Base-by-base conservation (phyloP, 1,139 yeast species). In the Geotrichum australiense region DNA sequence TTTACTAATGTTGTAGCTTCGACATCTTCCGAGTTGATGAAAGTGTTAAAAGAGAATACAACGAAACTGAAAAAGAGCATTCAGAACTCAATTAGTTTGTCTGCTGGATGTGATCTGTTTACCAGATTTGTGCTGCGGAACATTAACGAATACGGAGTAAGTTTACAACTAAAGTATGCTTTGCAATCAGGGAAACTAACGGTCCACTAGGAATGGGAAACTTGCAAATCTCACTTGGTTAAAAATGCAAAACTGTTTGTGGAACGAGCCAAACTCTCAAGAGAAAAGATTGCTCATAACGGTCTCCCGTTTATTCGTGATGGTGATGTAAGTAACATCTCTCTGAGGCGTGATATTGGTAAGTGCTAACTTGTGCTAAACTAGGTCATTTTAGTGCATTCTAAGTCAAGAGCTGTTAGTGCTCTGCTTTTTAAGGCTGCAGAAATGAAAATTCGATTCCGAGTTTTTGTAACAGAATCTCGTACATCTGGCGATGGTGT, bases 71-170 rank as follows among this genome's bases (percentile, higher is more conserved):
- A 89, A 56, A 64, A 73, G 28, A 78, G 89, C 10, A 89, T 93
- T 50, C 78, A 89, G 32, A 91, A 93, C 64, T 87, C 96, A 23
- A 85, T 91, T 41, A 87, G 96, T 10, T 70, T 93, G 47, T 78
- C 93, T 24, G 99, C 99, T 0, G 99, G 99, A 15, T 91, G 98
- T 69, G 99, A 93, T 63, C 73, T 93, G 56, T 93, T 93, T 62
- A 84, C 86, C 76, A 70, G 98, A 53, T 93, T 91, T 56, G 96
- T 93, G 10, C 70, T 87, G 51, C 72, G 95, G 61, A 87, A 89
- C 64, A 82, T 93, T 33, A 87, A 87, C 62, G 69, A 85, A 39
- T 86, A 86, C 59, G 80, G 86, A 22, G 45, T 42, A 34, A 8
- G 45, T 29, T n/a, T 12, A 10, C 21, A 4, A n/a, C n/a, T 16